Evolutionary conservation across 2,329 filamentous ascomycete species (phyloP).

Genomic region (Pseudogymnoascus sp.): DNA sequence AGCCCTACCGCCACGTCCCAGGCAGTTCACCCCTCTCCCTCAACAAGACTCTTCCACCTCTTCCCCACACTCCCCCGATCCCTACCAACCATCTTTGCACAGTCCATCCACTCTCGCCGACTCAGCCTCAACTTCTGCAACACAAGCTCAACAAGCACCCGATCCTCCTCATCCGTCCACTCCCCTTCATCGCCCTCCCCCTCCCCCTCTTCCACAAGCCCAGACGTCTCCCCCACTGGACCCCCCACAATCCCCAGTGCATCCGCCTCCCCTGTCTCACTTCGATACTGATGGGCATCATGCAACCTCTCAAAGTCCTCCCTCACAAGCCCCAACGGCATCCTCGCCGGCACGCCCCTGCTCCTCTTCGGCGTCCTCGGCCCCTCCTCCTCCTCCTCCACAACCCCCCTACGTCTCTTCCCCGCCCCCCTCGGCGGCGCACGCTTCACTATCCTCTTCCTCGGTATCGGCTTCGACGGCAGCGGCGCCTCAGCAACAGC

Average conservation of each 20-base stretch:
- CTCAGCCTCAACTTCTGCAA: conserved; percentile 57
- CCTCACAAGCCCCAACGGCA: conserved; percentile 51
- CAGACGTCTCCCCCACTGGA: conserved; percentile 26
- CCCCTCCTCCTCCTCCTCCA: conserved; percentile 14
- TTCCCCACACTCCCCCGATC: conserved; percentile 48
- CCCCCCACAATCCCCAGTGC: conserved; percentile 26
- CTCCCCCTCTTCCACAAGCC: conserved; percentile 36
- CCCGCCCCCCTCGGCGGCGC: conserved; percentile 37
- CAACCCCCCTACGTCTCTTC: conserved; percentile 42
- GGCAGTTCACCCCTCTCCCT: conserved; percentile 40
- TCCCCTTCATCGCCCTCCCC: conserved; percentile 34
- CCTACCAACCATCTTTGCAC: conserved; percentile 53
- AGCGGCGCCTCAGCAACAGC: conserved; percentile 18
- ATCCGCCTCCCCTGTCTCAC: background rate
- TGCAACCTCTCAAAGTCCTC: conserved; percentile 49
- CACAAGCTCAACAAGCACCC: conserved; percentile 57
- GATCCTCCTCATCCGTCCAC: conserved; percentile 57
- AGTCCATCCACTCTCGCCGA: conserved; percentile 60
- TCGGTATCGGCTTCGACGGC: conserved; percentile 8
- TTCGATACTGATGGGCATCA: conserved; percentile 17
- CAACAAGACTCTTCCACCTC: conserved; percentile 56
- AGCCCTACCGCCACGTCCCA: conserved; percentile 43
- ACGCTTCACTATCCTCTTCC: conserved; percentile 44
- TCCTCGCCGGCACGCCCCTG: conserved; percentile 50
- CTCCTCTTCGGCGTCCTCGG: conserved; percentile 50